phyloP scores from a whole-genome alignment of 352 stramenopile species.

The Phytopythium mirpurense region DNA sequence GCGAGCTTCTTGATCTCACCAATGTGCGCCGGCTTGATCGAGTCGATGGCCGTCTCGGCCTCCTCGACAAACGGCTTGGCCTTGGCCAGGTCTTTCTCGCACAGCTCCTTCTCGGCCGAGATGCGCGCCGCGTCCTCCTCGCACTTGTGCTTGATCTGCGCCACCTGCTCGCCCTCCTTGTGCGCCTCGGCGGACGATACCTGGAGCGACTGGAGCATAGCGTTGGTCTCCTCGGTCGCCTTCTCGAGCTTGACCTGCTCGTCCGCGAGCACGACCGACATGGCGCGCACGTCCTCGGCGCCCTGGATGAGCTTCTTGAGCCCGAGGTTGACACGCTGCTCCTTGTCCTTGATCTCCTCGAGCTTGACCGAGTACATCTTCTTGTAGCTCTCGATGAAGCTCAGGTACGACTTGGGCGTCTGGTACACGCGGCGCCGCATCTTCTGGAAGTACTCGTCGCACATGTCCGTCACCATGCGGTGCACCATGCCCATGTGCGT shows the following conservation, averaged over 20 bases:
- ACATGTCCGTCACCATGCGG: constrained; percentile 95
- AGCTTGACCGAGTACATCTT: constrained; percentile 94
- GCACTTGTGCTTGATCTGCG: constrained; percentile 95
- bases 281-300: constrained; percentile 94
- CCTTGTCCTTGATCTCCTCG: constrained; percentile 95
- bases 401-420: constrained; percentile 98
- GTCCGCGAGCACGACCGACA: constrained; percentile 96
- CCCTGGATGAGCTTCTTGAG: constrained; percentile 98
- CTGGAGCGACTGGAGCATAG: constrained; percentile 96
- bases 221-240: constrained; percentile 95
- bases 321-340: constrained; percentile 95
- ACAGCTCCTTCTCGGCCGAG: constrained; percentile 93
- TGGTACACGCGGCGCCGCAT: constrained; percentile 97
- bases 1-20: constrained; percentile 98
- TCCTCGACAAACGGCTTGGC: constrained; percentile 97
- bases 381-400: constrained; percentile 98
- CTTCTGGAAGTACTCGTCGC: constrained; percentile 98
- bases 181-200: constrained; percentile 95
- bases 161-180: constrained; percentile 96
- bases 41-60: constrained; percentile 96
- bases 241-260: constrained; percentile 97
- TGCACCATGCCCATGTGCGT: constrained; percentile 98
- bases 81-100: constrained; percentile 95
- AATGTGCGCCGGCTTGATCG: constrained; percentile 97
- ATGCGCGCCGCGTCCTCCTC: constrained; percentile 95